A percentile compares a stretch with the other conserved stretches of the same genome.
phyloP scores from a whole-genome alignment of 1,139 yeast species.

The Pichia sp. region DNA sequence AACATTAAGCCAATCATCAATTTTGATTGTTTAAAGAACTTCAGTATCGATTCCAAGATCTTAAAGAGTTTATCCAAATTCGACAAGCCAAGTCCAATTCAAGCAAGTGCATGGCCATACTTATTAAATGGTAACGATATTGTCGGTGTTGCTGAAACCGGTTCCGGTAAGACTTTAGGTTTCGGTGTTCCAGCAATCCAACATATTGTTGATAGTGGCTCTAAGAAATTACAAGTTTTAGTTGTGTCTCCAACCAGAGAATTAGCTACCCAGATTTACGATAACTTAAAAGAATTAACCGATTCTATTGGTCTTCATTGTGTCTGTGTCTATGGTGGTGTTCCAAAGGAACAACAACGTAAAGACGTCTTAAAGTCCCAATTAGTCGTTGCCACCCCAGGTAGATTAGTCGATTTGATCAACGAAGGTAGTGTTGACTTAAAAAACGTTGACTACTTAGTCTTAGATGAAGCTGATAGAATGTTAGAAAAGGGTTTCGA shows the following conservation, averaged over 20 bases:
- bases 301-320: too few relatives aligned
- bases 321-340: too few relatives aligned
- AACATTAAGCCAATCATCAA: constrained; percentile 67
- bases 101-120: too few relatives aligned
- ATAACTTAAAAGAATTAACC: too few relatives aligned
- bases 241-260: too few relatives aligned
- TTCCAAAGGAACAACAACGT: too few relatives aligned
- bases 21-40: constrained; percentile 53
- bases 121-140: constrained; percentile 76
- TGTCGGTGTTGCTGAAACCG: constrained; percentile 99
- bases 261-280: too few relatives aligned
- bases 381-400: constrained; percentile 99
- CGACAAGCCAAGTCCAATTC: too few relatives aligned
- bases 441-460: constrained; percentile 94
- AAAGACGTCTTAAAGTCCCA: too few relatives aligned
- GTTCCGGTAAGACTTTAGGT: constrained; percentile 91
- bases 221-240: too few relatives aligned
- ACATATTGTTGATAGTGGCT: too few relatives aligned
- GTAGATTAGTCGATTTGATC: constrained; percentile 97
- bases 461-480: constrained; percentile 96
- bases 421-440: constrained; percentile 94
- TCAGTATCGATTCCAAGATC: constrained; percentile 51
- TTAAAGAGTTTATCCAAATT: constrained; percentile 47
- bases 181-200: too few relatives aligned
- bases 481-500: constrained; percentile 98